These are phyloP conservation scores for Pseudonitzschia delicatissima DNA, from an alignment of 108 stramenopile genomes.

Conservation along the genomic window DNA sequence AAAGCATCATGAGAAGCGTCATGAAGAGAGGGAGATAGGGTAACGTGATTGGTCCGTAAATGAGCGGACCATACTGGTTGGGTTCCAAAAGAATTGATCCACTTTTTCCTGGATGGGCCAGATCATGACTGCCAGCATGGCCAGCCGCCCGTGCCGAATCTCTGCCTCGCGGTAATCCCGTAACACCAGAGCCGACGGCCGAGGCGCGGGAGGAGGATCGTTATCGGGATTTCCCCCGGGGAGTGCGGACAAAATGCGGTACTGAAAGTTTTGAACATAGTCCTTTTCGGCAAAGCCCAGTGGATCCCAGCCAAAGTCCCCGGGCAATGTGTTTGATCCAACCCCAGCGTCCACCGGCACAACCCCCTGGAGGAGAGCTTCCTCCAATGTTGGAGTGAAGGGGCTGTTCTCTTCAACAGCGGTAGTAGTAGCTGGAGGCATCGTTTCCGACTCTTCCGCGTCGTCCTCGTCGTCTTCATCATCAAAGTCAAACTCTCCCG, in stretches of 20 bases:
- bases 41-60: conserved; percentile 72
- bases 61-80: conserved; percentile 48
- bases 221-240: conserved; percentile 40
- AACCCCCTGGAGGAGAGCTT: conserved; percentile 51
- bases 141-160: conserved; percentile 86
- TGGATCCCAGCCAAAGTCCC: conserved; percentile 90
- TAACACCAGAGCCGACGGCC: conserved; percentile 72
- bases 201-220: conserved; percentile 20
- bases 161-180: conserved; percentile 88
- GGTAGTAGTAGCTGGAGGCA: background rate
- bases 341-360: conserved; percentile 74
- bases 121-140: conserved; percentile 84
- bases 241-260: conserved; percentile 42
- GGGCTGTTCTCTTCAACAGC: background rate
- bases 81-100: conserved; percentile 68
- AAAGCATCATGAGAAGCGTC: conserved; percentile 74
- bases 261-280: conserved; percentile 61
- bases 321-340: conserved; percentile 70
- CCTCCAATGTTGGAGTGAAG: conserved; percentile 26
- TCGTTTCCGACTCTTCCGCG: background rate
- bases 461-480: conserved; percentile 13
- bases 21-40: conserved; percentile 77
- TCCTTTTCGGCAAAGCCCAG: conserved; percentile 63
- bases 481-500: conserved; percentile 2
- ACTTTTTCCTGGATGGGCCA: conserved; percentile 86